Conservation (phyloP, 352 stramenopile species). For the Globisporangium nodosum region DNA sequence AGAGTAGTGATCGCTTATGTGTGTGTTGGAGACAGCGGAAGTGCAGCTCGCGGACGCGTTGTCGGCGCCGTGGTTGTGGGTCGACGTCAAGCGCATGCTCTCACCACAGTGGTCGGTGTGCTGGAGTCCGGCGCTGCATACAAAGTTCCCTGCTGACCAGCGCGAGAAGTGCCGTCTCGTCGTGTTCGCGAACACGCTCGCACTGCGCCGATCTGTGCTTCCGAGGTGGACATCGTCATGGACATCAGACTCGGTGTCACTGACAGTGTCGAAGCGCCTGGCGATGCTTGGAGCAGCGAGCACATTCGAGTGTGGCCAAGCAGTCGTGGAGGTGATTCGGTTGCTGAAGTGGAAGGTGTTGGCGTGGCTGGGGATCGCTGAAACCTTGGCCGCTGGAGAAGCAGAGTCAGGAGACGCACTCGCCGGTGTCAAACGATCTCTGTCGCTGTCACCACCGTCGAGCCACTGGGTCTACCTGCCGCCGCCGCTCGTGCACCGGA, state of each 20-base stretch:
- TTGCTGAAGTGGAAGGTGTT: not conserved
- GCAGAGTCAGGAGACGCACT: not conserved
- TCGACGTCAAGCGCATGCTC: constrained; percentile 39
- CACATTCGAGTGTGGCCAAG: not conserved
- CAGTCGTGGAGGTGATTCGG: not conserved
- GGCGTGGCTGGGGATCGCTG: not conserved
- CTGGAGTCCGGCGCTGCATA: constrained; percentile 50
- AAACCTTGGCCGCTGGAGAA: not conserved
- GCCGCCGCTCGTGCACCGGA: constrained; percentile 32
- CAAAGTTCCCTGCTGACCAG: constrained; percentile 41
- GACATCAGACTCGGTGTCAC: not conserved
- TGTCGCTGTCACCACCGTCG: not conserved
- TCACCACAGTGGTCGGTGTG: constrained; percentile 46
- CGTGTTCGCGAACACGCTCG: constrained; percentile 42
- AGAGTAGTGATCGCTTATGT: not conserved
- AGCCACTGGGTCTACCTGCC: constrained; percentile 37
- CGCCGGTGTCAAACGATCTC: not conserved
- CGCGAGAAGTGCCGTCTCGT: constrained; percentile 58
- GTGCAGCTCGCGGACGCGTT: constrained; percentile 18
- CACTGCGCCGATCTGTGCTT: constrained; percentile 8
- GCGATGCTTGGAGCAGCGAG: not conserved
- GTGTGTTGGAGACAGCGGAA: constrained; percentile 15
- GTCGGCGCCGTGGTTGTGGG: constrained; percentile 25
- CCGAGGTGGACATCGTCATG: not conserved
- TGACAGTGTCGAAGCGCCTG: not conserved